A percentile compares a stretch with the other conserved stretches of the same genome.
Evolutionary conservation across 2,329 filamentous ascomycete genomes (phyloP).

Genomic region (Lecanicillium sp.): DNA sequence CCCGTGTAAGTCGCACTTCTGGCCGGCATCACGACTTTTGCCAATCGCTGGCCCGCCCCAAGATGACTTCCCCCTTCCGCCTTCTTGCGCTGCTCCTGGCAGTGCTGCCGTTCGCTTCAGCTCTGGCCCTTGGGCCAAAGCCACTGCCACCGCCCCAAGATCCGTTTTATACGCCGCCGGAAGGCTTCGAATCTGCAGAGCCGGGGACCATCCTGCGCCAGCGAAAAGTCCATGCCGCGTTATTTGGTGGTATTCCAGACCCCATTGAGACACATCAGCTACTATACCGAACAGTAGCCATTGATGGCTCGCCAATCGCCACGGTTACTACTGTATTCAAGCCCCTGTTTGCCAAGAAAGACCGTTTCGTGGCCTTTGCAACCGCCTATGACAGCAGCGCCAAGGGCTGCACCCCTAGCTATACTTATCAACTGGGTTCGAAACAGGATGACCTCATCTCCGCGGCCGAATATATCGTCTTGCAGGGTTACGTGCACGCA

Average conservation of each 20-base stretch:
- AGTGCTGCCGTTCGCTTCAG: slow-evolving; percentile 3
- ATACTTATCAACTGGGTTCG: slow-evolving; percentile 6
- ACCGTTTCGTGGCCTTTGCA: slow-evolving; percentile 9
- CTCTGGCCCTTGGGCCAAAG: not conserved
- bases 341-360: slow-evolving; percentile 7
- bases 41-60: too few relatives aligned
- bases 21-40: too few relatives aligned
- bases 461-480: slow-evolving; percentile 5
- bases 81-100: slow-evolving; percentile 4
- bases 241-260: slow-evolving; percentile 6
- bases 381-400: slow-evolving; percentile 9
- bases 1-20: too few relatives aligned
- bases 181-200: slow-evolving; percentile 5
- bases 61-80: too few relatives aligned
- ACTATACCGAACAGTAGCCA: slow-evolving; percentile 9
- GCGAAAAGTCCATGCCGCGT: slow-evolving; percentile 1
- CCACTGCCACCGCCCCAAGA: slow-evolving; percentile 4
- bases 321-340: slow-evolving; percentile 10
- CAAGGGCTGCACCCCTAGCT: slow-evolving; percentile 9
- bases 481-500: slow-evolving; percentile 7
- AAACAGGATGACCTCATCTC: slow-evolving; percentile 5
- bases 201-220: slow-evolving; percentile 7
- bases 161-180: slow-evolving; percentile 6
- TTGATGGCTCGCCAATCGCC: slow-evolving; percentile 9
- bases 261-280: slow-evolving; percentile 6